A percentile compares a stretch with the other conserved stretches of the same genome.
These are phyloP conservation scores for Pyrus communis DNA, from an alignment of 306 rosid genomes.

Conservation along the genomic window DNA sequence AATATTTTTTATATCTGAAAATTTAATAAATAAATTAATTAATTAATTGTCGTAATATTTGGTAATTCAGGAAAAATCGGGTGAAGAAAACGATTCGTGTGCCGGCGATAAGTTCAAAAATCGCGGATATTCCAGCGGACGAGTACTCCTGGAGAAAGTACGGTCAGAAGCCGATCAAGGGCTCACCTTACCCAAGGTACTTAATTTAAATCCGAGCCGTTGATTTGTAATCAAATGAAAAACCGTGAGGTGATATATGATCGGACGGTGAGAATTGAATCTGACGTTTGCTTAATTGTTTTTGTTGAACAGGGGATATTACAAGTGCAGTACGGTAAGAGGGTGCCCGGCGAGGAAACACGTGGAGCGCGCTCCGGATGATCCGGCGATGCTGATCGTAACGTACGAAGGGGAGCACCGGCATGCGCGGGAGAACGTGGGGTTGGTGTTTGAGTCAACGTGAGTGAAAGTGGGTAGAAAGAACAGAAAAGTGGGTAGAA, in stretches of 20 bases:
- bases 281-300: not conserved
- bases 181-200: constrained; percentile 83
- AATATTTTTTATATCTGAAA: not conserved
- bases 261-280: not conserved
- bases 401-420: constrained; percentile 91
- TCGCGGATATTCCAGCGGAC: constrained; percentile 90
- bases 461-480: constrained; percentile 4
- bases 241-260: not conserved
- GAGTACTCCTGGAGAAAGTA: constrained; percentile 91
- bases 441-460: constrained; percentile 51
- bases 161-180: constrained; percentile 94
- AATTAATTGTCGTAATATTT: not conserved
- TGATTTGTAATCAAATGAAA: not conserved
- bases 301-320: constrained; percentile 51
- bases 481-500: not conserved
- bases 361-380: constrained; percentile 76
- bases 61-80: constrained; percentile 60
- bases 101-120: constrained; percentile 74
- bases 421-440: constrained; percentile 56
- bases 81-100: constrained; percentile 63
- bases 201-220: not conserved
- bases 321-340: constrained; percentile 71
- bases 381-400: constrained; percentile 76
- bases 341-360: constrained; percentile 91
- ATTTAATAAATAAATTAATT: too few relatives aligned